A percentile compares a stretch with the other conserved stretches of the same genome.
These are phyloP conservation scores for Chlorophyllum brunneum DNA, from an alignment of 768 basidiomycete genomes.

Conservation along the genomic window DNA sequence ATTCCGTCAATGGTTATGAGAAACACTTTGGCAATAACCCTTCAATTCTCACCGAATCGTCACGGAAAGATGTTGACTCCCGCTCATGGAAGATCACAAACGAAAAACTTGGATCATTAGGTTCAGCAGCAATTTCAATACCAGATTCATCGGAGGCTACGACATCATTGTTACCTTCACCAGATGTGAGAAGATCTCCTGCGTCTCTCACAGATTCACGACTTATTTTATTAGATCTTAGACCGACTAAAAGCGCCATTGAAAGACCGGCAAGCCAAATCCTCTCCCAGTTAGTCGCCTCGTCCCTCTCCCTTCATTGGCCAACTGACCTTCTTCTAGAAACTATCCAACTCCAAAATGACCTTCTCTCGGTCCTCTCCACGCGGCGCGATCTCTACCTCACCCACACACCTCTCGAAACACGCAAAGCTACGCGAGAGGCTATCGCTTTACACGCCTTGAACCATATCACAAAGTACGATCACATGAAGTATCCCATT, in stretches of 20 bases:
- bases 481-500: constrained; percentile 17
- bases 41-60: constrained; percentile 41
- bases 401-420: constrained; percentile 59
- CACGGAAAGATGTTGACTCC: constrained; percentile 49
- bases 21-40: constrained; percentile 69
- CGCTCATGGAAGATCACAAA: constrained; percentile 52
- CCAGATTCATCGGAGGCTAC: constrained; percentile 36
- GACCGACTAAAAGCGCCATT: constrained; percentile 58
- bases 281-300: constrained; percentile 42
- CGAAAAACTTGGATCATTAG: constrained; percentile 54
- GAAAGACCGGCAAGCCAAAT: constrained; percentile 46
- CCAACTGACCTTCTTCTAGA: constrained; percentile 33
- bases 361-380: constrained; percentile 60
- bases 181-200: constrained; percentile 26
- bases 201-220: neutral
- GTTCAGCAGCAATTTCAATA: constrained; percentile 45
- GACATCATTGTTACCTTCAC: constrained; percentile 23
- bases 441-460: constrained; percentile 74
- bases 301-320: neutral
- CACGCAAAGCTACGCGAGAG: constrained; percentile 61
- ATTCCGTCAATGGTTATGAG: constrained; percentile 52
- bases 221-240: constrained; percentile 38
- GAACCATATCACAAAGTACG: constrained; percentile 89
- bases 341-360: constrained; percentile 51
- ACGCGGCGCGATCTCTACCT: constrained; percentile 77